Conservation (phyloP, 2,329 filamentous ascomycete species). For the Ophiostoma pallidulum region DNA sequence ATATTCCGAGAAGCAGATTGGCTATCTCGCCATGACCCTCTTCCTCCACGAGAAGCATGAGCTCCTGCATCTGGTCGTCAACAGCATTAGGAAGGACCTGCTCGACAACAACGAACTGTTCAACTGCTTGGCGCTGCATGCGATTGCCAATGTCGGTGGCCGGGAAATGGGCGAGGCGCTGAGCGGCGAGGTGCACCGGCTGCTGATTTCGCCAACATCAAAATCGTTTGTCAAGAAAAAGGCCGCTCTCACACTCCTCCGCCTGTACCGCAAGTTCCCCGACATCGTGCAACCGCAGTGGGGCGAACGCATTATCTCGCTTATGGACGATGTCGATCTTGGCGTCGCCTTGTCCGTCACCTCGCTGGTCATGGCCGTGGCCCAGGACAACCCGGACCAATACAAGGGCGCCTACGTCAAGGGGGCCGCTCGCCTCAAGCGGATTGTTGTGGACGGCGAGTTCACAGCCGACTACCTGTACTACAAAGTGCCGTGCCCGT, state of each 20-base stretch:
- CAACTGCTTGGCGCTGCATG: constrained; percentile 93
- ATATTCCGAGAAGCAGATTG: constrained; percentile 99
- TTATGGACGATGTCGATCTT: constrained; percentile 94
- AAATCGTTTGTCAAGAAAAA: constrained; percentile 99
- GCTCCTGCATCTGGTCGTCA: constrained; percentile 88
- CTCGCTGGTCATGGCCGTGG: constrained; percentile 86
- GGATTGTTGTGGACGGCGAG: constrained; percentile 82
- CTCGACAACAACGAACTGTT: constrained; percentile 93
- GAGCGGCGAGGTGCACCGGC: constrained; percentile 80
- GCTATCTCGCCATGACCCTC: constrained; percentile 92
- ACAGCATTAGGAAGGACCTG: constrained; percentile 95
- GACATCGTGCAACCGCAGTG: constrained; percentile 92
- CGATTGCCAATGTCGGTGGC: constrained; percentile 93
- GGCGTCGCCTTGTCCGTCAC: constrained; percentile 93
- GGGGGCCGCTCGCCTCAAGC: constrained; percentile 79
- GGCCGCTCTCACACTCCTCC: constrained; percentile 83
- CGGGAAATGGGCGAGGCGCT: constrained; percentile 96
- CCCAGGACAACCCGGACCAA: constrained; percentile 87
- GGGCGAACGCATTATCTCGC: constrained; percentile 95
- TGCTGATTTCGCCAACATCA: constrained; percentile 84
- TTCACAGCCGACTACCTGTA: constrained; percentile 89
- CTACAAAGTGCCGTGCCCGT: constrained; percentile 98
- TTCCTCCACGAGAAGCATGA: constrained; percentile 98
- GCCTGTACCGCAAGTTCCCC: constrained; percentile 88
- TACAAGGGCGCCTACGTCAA: constrained; percentile 94